Evolutionary conservation across 2,329 filamentous ascomycete species (phyloP), one percentile per base, ranked within the genome.

Genomic region (Fusarium chuoi): DNA sequence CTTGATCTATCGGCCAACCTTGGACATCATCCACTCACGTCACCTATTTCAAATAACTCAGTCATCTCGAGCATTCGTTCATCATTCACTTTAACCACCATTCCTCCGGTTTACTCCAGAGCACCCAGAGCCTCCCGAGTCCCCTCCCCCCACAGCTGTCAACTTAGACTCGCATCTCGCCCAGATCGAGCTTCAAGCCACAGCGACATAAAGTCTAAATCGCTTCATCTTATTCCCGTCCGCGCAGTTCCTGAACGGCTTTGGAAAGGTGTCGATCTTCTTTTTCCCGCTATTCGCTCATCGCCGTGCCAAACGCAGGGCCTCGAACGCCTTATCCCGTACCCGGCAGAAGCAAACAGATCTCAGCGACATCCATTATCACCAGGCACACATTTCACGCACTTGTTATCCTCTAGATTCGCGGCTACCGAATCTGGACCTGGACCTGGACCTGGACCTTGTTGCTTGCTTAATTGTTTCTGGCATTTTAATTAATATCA

Each of bases 251-350:
- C 41, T 59, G 39, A 41, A 46, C 56, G 68, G 51, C 65, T 71
- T 69, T 41, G 69, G 70, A 72, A 72, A 72, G 55, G 70, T 52
- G 41, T 38, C 48, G 35, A 66, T 59, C 28, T 48, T 35, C 22
- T 57, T 46, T 57, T 54, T 42, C 10, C 28, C 58, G 44, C 30
- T 44, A 52, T 51, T 28, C 60, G 61, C 62, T 70, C 69, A 57
- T 65, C 68, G 38, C 68, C 58, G 69, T 68, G 51, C 69, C 62
- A 57, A 75, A 57, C 52, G 28, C 48, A 67, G 52, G 70, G 74
- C 61, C 74, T 77, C 75, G 74, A 75, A 48, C 65, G 48, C 52
- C 45, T 65, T 75, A 66, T 69, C 42, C 63, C 42, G 63, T 68
- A 51, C 48, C 55, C 48, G 65, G 55, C 48, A 35, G 60, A 67